phyloP scores from a whole-genome alignment of 306 rosid species.

The Coriaria nepalensis region DNA sequence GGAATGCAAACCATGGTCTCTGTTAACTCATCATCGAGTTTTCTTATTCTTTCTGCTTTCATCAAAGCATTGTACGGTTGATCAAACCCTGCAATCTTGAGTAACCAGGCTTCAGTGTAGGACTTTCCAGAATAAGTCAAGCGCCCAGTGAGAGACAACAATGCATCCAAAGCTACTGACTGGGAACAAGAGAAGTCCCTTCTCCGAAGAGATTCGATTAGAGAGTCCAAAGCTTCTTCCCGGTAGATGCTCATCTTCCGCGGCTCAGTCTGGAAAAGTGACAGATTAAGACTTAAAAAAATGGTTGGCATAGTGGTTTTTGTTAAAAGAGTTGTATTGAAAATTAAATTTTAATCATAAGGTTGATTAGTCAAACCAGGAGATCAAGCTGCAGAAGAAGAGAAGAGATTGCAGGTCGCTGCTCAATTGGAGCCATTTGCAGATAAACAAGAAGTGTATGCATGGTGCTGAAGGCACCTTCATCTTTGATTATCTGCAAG shows the following conservation, averaged over 20 bases:
- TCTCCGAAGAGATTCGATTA: slow-evolving; percentile 62
- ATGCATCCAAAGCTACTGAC: slow-evolving; percentile 53
- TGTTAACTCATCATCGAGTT: slow-evolving; percentile 27
- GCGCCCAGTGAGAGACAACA: slow-evolving; percentile 58
- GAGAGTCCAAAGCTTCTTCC: slow-evolving; percentile 77
- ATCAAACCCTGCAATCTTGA: slow-evolving; percentile 75
- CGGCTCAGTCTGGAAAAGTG: slow-evolving; percentile 60
- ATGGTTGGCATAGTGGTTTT: too few relatives aligned
- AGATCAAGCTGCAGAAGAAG: slow-evolving; percentile 98
- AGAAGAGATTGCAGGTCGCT: slow-evolving; percentile 53
- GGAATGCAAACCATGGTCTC: slow-evolving; percentile 47
- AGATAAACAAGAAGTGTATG: slow-evolving; percentile 81
- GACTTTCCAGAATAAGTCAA: slow-evolving; percentile 59
- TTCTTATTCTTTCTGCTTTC: slow-evolving; percentile 46
- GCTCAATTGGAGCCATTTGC: slow-evolving; percentile 91
- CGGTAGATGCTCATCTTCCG: slow-evolving; percentile 86
- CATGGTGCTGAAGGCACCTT: slow-evolving; percentile 80
- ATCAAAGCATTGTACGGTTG: slow-evolving; percentile 57
- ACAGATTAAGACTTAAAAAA: slow-evolving; percentile 6
- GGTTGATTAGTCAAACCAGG: slow-evolving; percentile 38
- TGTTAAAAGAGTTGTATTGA: neutral
- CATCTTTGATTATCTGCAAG: slow-evolving; percentile 69
- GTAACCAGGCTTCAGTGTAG: slow-evolving; percentile 69
- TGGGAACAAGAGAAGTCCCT: slow-evolving; percentile 57
- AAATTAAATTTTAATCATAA: neutral